phyloP scores from a whole-genome alignment of 768 basidiomycete genomes.

The Lentinula sp. region DNA sequence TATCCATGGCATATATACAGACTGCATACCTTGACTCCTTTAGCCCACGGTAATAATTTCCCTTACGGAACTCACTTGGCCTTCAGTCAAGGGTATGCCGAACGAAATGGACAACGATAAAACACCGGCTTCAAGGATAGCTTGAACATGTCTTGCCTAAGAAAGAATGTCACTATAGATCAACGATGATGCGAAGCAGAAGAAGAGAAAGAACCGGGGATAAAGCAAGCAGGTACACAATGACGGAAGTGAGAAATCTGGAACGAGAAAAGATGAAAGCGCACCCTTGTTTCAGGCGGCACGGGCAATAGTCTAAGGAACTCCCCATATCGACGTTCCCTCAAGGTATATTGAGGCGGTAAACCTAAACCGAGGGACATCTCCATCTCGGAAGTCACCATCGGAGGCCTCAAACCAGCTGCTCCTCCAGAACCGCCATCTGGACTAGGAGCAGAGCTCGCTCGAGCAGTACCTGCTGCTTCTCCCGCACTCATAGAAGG shows the following conservation, averaged over 20 bases:
- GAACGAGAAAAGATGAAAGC: background rate
- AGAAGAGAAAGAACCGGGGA: background rate
- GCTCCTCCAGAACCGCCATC: background rate
- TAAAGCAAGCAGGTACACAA: background rate
- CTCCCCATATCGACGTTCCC: slow-evolving; percentile 2
- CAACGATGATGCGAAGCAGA: background rate
- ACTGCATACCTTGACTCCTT: background rate
- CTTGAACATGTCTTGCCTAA: background rate
- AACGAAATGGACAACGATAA: background rate
- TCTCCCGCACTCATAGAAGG: background rate
- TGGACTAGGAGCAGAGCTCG: background rate
- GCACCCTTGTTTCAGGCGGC: slow-evolving; percentile 6
- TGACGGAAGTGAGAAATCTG: background rate
- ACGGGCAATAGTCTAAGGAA: slow-evolving; percentile 2
- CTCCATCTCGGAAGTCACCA: background rate
- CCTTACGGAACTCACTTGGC: background rate
- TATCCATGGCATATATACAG: background rate
- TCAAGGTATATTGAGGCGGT: background rate
- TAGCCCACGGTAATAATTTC: background rate
- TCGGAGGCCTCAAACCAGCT: background rate
- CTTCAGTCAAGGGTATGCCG: background rate
- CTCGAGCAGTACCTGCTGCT: background rate
- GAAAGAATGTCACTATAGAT: background rate
- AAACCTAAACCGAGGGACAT: background rate
- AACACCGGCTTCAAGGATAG: background rate